These are phyloP conservation scores for Termitomyces sp. DNA, from an alignment of 768 basidiomycete species.

Conservation along the genomic window DNA sequence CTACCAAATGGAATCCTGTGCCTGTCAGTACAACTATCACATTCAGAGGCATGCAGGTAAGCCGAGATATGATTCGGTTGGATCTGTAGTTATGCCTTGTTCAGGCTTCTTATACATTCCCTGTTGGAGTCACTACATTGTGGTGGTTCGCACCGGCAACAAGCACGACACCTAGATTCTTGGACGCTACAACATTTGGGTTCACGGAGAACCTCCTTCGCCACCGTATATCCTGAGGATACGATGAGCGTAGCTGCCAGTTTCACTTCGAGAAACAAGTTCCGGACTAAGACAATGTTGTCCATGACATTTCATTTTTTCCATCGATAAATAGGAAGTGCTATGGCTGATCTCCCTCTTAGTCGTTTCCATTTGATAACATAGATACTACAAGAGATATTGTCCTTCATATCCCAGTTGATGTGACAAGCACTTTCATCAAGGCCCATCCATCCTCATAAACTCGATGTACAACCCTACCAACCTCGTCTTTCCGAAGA, in stretches of 20 bases:
- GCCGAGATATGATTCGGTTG: not conserved
- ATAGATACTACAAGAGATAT: not conserved
- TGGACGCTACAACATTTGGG: not conserved
- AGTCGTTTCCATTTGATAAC: too few relatives aligned
- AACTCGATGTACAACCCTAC: not conserved
- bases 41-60: slow-evolving; percentile 56
- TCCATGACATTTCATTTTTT: too few relatives aligned
- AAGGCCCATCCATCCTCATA: too few relatives aligned
- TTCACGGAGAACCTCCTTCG: not conserved
- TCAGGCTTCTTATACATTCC: slow-evolving; percentile 69
- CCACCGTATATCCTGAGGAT: not conserved
- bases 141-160: slow-evolving; percentile 38
- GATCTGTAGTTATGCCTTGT: not conserved
- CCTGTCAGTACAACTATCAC: slow-evolving; percentile 55
- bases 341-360: too few relatives aligned
- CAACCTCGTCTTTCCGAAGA: not conserved
- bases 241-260: not conserved
- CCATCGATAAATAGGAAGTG: too few relatives aligned
- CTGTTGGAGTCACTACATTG: slow-evolving; percentile 61
- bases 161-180: not conserved
- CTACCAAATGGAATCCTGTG: slow-evolving; percentile 49
- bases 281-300: too few relatives aligned
- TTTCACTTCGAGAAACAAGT: not conserved
- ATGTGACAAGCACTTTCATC: too few relatives aligned
- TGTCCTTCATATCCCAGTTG: not conserved